Percentiles rank a stretch among this genome's conserved stretches.
These are phyloP conservation scores for Psidium guajava DNA, from an alignment of 345 rosid species.

Conservation along the genomic window DNA sequence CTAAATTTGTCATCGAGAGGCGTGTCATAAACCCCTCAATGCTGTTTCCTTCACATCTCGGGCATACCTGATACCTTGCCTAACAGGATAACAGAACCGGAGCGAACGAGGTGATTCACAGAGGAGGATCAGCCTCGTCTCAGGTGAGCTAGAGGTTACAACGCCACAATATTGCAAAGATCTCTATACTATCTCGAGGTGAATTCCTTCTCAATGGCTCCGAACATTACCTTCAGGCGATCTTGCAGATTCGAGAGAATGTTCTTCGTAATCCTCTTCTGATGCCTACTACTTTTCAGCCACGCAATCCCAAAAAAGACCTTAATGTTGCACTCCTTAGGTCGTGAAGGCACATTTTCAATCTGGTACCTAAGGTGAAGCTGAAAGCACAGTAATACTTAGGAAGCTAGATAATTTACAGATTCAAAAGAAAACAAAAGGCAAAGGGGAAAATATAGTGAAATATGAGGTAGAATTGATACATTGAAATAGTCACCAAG, in stretches of 20 bases:
- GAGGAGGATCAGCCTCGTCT: background rate
- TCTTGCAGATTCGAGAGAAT: constrained; percentile 50
- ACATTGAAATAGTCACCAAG: constrained; percentile 84
- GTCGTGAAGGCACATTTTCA: constrained; percentile 50
- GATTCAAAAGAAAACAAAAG: background rate
- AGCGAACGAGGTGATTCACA: background rate
- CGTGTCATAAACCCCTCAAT: background rate
- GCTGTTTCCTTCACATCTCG: background rate
- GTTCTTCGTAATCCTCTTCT: constrained; percentile 73
- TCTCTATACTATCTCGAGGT: constrained; percentile 17
- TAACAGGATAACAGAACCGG: background rate
- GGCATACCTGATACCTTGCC: background rate
- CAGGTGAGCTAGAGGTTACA: background rate
- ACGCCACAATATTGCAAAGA: background rate
- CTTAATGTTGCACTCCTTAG: constrained; percentile 45
- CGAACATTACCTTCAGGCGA: constrained; percentile 54
- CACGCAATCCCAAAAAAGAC: constrained; percentile 76
- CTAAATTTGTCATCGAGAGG: background rate
- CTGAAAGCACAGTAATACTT: constrained; percentile 16
- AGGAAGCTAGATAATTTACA: background rate
- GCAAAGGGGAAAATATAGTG: background rate
- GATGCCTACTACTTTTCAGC: constrained; percentile 81
- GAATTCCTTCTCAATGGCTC: constrained; percentile 66
- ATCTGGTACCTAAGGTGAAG: constrained; percentile 77
- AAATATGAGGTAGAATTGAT: background rate